Base-by-base conservation (phyloP, 805 yeast genomes). In the Nakazawaea siamensis region DNA sequence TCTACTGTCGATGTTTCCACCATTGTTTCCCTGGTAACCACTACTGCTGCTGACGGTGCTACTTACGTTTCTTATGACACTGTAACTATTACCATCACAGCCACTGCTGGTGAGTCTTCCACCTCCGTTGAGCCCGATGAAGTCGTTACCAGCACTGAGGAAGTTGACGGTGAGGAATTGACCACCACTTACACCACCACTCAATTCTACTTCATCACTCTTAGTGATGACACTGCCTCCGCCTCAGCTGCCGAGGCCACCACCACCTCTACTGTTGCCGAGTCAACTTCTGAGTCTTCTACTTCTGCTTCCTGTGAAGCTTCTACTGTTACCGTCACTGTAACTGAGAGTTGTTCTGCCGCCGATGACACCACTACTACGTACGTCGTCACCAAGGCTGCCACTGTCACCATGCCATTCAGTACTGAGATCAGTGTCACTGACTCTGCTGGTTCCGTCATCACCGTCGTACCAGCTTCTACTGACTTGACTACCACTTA, bases 391-490 rank as follows among this genome's bases (percentile, higher is more conserved):
- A 46, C 49, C 33, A 14, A 41, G 31, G 47, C 51, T 12, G 31
- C 40, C 12, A 48, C 54, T 16, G 16, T 50, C 20, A 54, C 57
- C 12, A 14, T 55, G 27, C 57, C 62, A 30, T 40, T 56, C 21
- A 48, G 52, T 24, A 54, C 54, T 8, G 51, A 58, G 2, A 40
- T 58, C 31, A 49, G 62, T 11, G 36, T 56, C 34, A 50, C 60
- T 13, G 47, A 52, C 42, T 38, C 43, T 28, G 41, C 47, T 11
- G 60, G 61, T 18, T 47, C 54, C 7, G 42, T 50, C 7, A 25
- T 49, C 18, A 44, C 56, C 9, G 49, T 47, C 18, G 27, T 50
- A 16, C 50, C 60, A 26, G 51, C 61, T 11, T 41, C 58, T 17
- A 48, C 61, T 1, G 44, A 42, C 16, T 19, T 50, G 29, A 51